Evolutionary conservation across 108 stramenopile species (phyloP), one percentile per base, ranked within the genome.

Genomic region (Fistulifera solaris): DNA sequence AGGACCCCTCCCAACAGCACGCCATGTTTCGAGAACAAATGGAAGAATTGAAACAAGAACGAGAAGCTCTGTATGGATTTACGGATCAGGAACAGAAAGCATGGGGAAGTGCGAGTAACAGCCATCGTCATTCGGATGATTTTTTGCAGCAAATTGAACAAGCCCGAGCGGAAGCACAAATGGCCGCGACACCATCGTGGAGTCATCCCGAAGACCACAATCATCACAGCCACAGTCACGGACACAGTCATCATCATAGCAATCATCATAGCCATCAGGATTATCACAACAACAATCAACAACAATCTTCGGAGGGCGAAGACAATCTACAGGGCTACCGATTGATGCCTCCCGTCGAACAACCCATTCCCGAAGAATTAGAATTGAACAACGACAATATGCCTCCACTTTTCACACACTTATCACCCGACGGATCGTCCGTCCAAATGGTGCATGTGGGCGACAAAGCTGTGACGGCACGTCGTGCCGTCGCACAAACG

Each of bases 381-480:
- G 3, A 6, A 22, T 6, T 46, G 21, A 4, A 46, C 44, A 46
- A 22, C 10, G 5, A 35, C 31, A n/a, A n/a, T n/a, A n/a, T n/a
- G n/a, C n/a, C 14, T 40, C 50, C 16, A 27, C 56, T 25, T n/a
- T 82, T 86, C 61, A 63, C 88, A 15, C 88, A 90, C 65, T 44
- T 90, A 18, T 76, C 44, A 13, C 40, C 48, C 1, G 68, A 72
- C 21, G 75, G 75, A 35, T 48, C 61, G 2, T 56, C 70, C 0
- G 74, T 77, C 13, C 66, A 62, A 31, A 90, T 90, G 88, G 88
- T 90, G 11, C 76, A 90, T 69, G 83, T 90, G 3, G 88, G 85
- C 0, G n/a, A 56, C 38, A 90, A 90, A 58, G 42, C 50, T 38
- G 38, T 70, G 0, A 78, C 85, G 21, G 52, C 58, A 39, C 60